Conservation (phyloP, 2,329 filamentous ascomycete species). For the Neonectria faginata region DNA sequence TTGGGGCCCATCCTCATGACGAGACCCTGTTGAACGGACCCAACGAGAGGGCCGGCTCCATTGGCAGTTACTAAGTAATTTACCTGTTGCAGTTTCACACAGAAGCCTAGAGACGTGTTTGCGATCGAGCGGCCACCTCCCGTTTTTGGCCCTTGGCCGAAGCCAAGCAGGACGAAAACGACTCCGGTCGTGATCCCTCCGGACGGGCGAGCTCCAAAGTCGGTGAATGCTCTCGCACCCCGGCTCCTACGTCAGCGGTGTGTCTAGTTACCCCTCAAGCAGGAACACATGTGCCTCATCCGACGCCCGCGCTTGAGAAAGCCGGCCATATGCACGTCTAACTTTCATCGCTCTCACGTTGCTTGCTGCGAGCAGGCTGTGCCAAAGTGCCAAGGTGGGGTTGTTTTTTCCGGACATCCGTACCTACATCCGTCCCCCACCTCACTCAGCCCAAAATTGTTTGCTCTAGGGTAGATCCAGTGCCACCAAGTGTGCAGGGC, state of each 20-base stretch:
- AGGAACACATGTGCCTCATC: constrained; percentile 13
- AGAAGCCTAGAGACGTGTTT: constrained; percentile 18
- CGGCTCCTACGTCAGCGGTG: constrained; percentile 25
- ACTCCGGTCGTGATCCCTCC: background rate
- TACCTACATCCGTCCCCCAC: constrained; percentile 3
- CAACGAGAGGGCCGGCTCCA: constrained; percentile 30
- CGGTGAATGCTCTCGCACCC: background rate
- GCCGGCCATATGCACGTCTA: constrained; percentile 16
- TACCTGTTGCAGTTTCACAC: constrained; percentile 8
- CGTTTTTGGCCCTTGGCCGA: constrained; percentile 6
- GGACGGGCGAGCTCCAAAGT: background rate
- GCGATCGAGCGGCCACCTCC: constrained; percentile 2
- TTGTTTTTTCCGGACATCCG: constrained; percentile 9
- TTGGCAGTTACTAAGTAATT: constrained; percentile 15
- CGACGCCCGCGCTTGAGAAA: background rate
- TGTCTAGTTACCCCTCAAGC: constrained; percentile 2
- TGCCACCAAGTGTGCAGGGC: background rate
- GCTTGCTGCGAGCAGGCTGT: constrained; percentile 20
- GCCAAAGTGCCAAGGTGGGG: constrained; percentile 12
- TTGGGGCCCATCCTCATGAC: background rate
- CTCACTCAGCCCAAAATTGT: background rate
- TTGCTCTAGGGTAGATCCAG: constrained; percentile 3
- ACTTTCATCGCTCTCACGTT: constrained; percentile 1
- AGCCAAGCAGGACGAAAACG: background rate
- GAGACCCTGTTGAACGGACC: constrained; percentile 18